These are phyloP conservation scores for Boletus pseudopeckii DNA, from an alignment of 768 basidiomycete genomes.

Conservation along the genomic window DNA sequence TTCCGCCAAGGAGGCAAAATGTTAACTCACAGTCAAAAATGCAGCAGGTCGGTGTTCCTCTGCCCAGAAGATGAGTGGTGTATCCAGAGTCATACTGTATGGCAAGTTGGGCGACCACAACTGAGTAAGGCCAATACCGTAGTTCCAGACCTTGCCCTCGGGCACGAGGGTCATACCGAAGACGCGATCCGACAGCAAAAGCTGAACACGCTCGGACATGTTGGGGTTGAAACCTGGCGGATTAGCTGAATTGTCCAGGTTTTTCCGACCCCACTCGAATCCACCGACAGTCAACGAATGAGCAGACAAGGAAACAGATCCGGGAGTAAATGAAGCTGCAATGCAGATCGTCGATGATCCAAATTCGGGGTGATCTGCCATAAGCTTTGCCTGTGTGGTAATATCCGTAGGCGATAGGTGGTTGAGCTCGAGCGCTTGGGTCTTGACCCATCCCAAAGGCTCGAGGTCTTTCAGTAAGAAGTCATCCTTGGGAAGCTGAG, in stretches of 20 bases:
- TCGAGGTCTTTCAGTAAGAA: slow-evolving; percentile 94
- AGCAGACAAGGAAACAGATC: slow-evolving; percentile 92
- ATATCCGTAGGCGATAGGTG: slow-evolving; percentile 93
- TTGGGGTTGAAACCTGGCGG: slow-evolving; percentile 96
- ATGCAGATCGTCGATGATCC: slow-evolving; percentile 91
- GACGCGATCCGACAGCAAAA: slow-evolving; percentile 91
- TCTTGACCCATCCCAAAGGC: slow-evolving; percentile 95
- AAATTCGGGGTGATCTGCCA: slow-evolving; percentile 96
- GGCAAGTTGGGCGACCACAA: slow-evolving; percentile 80
- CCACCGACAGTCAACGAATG: slow-evolving; percentile 88
- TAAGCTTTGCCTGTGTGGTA: slow-evolving; percentile 91
- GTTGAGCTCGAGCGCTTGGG: slow-evolving; percentile 87
- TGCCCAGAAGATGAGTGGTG: slow-evolving; percentile 94
- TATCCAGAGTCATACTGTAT: slow-evolving; percentile 84
- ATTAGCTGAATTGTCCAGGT: slow-evolving; percentile 78
- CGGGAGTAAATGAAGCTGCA: slow-evolving; percentile 95
- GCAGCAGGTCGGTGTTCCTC: slow-evolving; percentile 93
- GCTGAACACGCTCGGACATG: slow-evolving; percentile 94
- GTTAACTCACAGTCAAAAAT: slow-evolving; percentile 75
- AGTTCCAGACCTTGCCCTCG: slow-evolving; percentile 95
- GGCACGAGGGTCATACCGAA: slow-evolving; percentile 94
- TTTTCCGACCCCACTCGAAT: slow-evolving; percentile 98
- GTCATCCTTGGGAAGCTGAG: slow-evolving; percentile 89
- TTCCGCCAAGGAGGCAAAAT: not conserved
- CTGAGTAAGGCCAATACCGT: slow-evolving; percentile 91